Evolutionary conservation across 495 filamentous ascomycete species (phyloP).

Genomic region (Polyplosphaeria fusca): DNA sequence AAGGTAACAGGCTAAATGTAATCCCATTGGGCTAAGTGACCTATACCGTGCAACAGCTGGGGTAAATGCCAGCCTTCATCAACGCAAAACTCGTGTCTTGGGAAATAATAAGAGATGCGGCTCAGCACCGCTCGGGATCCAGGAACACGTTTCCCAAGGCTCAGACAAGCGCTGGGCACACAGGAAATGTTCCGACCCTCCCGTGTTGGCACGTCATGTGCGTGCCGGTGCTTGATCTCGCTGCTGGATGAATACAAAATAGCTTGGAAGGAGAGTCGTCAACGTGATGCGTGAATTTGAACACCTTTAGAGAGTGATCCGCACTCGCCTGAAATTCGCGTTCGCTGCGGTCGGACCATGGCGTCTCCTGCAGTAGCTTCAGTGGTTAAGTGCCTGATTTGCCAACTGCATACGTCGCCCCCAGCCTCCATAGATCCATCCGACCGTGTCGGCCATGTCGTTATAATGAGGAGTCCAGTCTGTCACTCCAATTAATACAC

Average conservation of each 20-base stretch:
- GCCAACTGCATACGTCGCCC: constrained; percentile 21
- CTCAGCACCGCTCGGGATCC: not conserved
- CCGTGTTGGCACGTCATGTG: constrained; percentile 9
- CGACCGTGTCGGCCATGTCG: constrained; percentile 22
- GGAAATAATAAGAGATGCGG: not conserved
- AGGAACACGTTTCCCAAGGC: not conserved
- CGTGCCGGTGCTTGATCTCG: no score
- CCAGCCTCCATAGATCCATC: constrained; percentile 33
- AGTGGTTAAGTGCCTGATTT: constrained; percentile 5
- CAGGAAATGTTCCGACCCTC: not conserved
- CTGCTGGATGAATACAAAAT: no score
- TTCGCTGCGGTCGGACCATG: no score
- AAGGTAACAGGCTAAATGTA: constrained; percentile 2
- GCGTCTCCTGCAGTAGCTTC: not conserved
- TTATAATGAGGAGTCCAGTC: constrained; percentile 30
- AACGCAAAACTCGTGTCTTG: constrained; percentile 15
- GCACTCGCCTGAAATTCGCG: no score
- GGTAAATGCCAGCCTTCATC: constrained; percentile 11
- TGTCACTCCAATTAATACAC: not conserved
- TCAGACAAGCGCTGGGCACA: constrained; percentile 3
- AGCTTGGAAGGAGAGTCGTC: no score
- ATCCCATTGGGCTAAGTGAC: not conserved
- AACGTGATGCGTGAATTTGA: no score
- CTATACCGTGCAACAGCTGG: not conserved
- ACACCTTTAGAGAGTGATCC: no score